phyloP scores from a whole-genome alignment of 2,329 filamentous ascomycete genomes.

The Didymella arachidicola region DNA sequence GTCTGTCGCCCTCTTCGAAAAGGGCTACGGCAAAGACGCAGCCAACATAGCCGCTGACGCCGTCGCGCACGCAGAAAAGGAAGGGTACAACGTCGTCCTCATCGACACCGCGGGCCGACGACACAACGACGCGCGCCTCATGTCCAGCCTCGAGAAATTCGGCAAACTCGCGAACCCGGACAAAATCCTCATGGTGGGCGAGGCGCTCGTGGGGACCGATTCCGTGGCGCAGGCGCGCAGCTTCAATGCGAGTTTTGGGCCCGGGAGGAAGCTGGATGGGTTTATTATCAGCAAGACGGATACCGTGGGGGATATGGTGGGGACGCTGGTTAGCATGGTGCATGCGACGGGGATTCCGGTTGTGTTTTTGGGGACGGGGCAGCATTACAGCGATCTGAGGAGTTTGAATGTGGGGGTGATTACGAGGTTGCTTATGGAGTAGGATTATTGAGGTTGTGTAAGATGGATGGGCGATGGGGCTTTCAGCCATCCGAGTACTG shows the following conservation, averaged over 20 bases:
- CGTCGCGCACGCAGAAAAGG: constrained; percentile 76
- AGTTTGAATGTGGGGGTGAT: constrained; percentile 71
- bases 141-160: constrained; percentile 95
- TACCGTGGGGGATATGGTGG: constrained; percentile 99
- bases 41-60: constrained; percentile 95
- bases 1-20: constrained; percentile 89
- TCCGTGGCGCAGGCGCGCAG: constrained; percentile 94
- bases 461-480: no score
- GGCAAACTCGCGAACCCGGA: constrained; percentile 94
- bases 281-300: constrained; percentile 99
- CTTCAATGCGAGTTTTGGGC: constrained; percentile 92
- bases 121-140: constrained; percentile 94
- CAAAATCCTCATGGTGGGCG: constrained; percentile 97
- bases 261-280: constrained; percentile 81
- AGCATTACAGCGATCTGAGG: constrained; percentile 72
- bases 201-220: constrained; percentile 93
- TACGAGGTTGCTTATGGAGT: constrained; percentile 67
- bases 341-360: constrained; percentile 97
- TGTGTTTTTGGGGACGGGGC: constrained; percentile 81
- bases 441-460: constrained; percentile 18
- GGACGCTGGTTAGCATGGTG: constrained; percentile 93
- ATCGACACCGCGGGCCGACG: constrained; percentile 95
- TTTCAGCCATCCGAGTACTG: no score
- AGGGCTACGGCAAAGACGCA: constrained; percentile 97
- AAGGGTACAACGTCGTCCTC: constrained; percentile 88